A percentile compares a stretch with the other conserved stretches of the same genome.
These are phyloP conservation scores for Curvularia hawaiiensis DNA, from an alignment of 2,329 filamentous ascomycete genomes.

Conservation along the genomic window DNA sequence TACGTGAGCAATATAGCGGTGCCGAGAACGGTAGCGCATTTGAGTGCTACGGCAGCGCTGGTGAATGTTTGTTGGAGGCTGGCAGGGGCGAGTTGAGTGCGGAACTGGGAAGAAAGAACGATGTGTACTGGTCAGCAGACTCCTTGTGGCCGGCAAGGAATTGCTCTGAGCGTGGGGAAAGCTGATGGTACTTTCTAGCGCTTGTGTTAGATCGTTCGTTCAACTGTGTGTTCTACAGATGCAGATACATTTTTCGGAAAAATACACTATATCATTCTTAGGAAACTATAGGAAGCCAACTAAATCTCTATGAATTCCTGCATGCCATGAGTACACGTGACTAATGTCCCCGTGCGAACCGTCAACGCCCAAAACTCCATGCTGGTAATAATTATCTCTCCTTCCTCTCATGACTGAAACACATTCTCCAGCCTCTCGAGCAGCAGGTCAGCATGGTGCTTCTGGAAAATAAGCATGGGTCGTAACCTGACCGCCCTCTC, in stretches of 20 bases:
- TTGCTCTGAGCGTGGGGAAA: background rate
- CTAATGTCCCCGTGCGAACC: background rate
- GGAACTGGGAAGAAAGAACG: too few relatives aligned
- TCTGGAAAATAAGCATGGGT: conserved; percentile 92
- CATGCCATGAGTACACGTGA: background rate
- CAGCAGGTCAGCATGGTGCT: conserved; percentile 86
- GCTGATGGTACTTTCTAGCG: background rate
- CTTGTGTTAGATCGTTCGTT: background rate
- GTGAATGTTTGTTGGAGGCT: conserved; percentile 32
- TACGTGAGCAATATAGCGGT: conserved; percentile 27
- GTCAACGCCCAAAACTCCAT: background rate
- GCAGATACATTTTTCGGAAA: background rate
- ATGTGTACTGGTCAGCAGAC: too few relatives aligned
- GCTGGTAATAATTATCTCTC: background rate
- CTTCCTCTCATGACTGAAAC: conserved; percentile 50
- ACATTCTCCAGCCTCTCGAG: conserved; percentile 79
- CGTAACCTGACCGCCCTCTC: conserved; percentile 75
- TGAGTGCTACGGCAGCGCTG: conserved; percentile 29
- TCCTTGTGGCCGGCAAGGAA: too few relatives aligned
- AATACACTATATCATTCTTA: background rate
- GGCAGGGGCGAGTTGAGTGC: conserved; percentile 18
- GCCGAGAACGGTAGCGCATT: conserved; percentile 24
- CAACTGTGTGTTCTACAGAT: background rate
- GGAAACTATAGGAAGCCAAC: background rate
- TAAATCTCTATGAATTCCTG: background rate